A percentile compares a stretch with the other conserved stretches of the same genome.
These are phyloP conservation scores for Cajanus cajan DNA, from an alignment of 306 rosid genomes.

Conservation along the genomic window DNA sequence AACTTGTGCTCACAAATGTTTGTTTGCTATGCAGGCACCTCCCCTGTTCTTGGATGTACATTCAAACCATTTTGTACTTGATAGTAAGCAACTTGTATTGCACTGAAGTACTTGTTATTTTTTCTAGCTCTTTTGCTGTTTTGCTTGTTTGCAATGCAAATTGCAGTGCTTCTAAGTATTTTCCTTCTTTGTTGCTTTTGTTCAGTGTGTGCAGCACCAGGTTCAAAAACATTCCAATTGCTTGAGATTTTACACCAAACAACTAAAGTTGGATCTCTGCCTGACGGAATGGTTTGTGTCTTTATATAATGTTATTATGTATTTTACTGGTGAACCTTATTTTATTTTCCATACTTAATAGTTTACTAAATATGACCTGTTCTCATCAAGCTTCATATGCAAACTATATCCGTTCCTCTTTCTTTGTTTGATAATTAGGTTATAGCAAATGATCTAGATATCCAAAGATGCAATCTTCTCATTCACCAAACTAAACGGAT, in stretches of 20 bases:
- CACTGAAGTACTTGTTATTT: conserved; percentile 8
- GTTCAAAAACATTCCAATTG: conserved; percentile 96
- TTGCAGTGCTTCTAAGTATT: conserved; percentile 32
- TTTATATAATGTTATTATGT: conserved; percentile 4
- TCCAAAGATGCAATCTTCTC: conserved; percentile 95
- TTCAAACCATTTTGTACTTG: conserved; percentile 78
- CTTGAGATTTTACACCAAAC: conserved; percentile 82
- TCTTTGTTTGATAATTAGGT: conserved; percentile 53
- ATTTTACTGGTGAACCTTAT: background rate
- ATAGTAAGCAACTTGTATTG: conserved; percentile 68
- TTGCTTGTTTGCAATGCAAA: background rate
- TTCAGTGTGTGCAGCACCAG: conserved; percentile 98
- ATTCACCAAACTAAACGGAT: conserved; percentile 91
- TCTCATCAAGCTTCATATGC: conserved; percentile 21
- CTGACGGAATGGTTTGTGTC: conserved; percentile 81
- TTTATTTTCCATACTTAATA: conserved; percentile 14
- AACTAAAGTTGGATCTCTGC: conserved; percentile 63
- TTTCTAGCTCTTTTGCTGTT: background rate
- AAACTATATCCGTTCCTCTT: conserved; percentile 21
- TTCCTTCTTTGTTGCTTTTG: conserved; percentile 13
- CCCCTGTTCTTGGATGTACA: conserved; percentile 88
- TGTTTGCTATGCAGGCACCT: conserved; percentile 65
- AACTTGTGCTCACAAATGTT: conserved; percentile 6
- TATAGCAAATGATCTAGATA: conserved; percentile 93
- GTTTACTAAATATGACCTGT: conserved; percentile 5